Evolutionary conservation across 768 basidiomycete species (phyloP).

Genomic region (Mrakia hoshinonis): DNA sequence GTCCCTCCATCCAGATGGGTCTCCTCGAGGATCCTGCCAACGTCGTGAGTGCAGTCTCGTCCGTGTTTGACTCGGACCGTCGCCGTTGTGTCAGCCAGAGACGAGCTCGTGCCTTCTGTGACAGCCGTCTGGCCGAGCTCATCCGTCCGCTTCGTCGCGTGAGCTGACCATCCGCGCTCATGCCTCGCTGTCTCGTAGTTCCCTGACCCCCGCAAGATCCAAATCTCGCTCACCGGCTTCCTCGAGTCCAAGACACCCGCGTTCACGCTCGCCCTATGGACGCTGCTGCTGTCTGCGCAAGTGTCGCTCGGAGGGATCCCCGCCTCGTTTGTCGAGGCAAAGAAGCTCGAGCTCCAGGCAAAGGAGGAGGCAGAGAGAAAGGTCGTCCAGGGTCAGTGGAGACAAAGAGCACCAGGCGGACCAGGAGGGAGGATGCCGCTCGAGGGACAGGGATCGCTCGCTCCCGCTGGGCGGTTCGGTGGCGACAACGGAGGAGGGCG

Average conservation of each 20-base stretch:
- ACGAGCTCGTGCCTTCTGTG: too few species aligned
- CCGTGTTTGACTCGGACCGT: background rate
- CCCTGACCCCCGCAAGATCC: conserved; percentile 90
- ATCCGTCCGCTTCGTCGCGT: background rate
- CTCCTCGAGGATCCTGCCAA: conserved; percentile 76
- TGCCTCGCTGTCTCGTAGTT: conserved; percentile 46
- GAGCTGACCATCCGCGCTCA: background rate
- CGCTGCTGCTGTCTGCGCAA: conserved; percentile 85
- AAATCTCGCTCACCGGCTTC: conserved; percentile 88
- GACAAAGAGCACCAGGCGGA: conserved; percentile 1
- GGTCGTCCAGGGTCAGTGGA: conserved; percentile 42
- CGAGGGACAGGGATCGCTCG: background rate
- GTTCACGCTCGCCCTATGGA: conserved; percentile 88
- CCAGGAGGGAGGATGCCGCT: background rate
- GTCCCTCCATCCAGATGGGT: conserved; percentile 50
- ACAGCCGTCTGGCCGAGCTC: too few species aligned
- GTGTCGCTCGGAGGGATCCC: conserved; percentile 80
- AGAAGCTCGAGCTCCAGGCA: conserved; percentile 81
- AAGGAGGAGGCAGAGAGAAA: conserved; percentile 43
- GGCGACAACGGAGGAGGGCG: conserved; percentile 47
- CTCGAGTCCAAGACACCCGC: conserved; percentile 71
- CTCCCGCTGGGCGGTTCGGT: conserved; percentile 33
- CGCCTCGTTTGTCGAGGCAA: conserved; percentile 76
- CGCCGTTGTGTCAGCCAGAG: background rate
- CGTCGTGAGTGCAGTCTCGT: conserved; percentile 52